Evolutionary conservation across 2,329 filamentous ascomycete species (phyloP).

Genomic region (Monilinia polystroma): DNA sequence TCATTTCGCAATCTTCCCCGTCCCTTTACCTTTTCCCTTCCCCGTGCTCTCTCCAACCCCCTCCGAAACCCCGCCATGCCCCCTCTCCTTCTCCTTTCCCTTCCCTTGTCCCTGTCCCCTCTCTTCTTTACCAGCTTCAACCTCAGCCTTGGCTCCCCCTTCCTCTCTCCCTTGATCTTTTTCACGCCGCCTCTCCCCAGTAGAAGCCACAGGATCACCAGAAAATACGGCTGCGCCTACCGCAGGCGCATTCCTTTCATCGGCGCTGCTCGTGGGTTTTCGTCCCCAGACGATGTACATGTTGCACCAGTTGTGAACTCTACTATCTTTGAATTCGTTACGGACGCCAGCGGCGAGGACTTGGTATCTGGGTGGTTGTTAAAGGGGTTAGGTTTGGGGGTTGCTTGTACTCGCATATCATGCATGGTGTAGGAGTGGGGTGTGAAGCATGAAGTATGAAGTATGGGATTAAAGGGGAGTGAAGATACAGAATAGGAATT

Average conservation of each 20-base stretch:
- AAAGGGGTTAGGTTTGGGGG: not conserved
- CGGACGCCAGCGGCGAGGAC: slow-evolving; percentile 17
- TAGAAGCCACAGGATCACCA: too few species aligned
- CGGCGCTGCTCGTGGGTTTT: not conserved
- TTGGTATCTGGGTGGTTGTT: slow-evolving; percentile 6
- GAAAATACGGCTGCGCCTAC: not conserved
- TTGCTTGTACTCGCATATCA: not conserved
- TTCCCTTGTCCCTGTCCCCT: not conserved
- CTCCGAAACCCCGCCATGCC: not conserved
- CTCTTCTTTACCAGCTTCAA: not conserved
- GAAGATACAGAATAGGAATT: not conserved
- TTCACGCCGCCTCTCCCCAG: not conserved
- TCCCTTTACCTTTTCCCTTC: not conserved
- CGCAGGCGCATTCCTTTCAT: not conserved
- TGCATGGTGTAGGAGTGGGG: not conserved
- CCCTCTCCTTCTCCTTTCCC: not conserved
- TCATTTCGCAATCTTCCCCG: not conserved
- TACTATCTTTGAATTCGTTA: slow-evolving; percentile 12
- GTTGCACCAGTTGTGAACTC: slow-evolving; percentile 16
- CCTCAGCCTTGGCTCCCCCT: too few species aligned
- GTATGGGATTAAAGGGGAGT: too few species aligned
- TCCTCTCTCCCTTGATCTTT: not conserved
- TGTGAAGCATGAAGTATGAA: not conserved
- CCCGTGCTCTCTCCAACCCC: not conserved
- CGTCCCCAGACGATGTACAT: slow-evolving; percentile 5